phyloP scores from a whole-genome alignment of 148 eudicot genomes.

The Drosera capensis region DNA sequence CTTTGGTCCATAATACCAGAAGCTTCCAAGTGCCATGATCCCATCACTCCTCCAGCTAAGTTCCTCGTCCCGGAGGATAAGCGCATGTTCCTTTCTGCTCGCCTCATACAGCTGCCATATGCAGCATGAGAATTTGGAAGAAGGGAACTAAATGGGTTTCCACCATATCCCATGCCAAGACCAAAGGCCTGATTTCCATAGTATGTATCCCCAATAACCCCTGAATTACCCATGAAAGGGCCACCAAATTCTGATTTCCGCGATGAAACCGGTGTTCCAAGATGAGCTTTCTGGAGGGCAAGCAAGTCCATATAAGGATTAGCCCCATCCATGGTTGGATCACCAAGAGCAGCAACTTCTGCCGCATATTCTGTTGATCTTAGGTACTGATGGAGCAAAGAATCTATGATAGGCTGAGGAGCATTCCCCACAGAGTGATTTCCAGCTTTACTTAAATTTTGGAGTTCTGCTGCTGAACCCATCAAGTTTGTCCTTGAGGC shows the following conservation, averaged over 20 bases:
- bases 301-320: constrained; percentile 53
- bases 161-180: constrained; percentile 59
- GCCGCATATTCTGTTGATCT: constrained; percentile 50
- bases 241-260: constrained; percentile 61
- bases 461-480: constrained; percentile 46
- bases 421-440: constrained; percentile 24
- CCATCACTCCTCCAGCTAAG: constrained; percentile 42
- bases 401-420: constrained; percentile 41
- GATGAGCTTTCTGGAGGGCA: constrained; percentile 67
- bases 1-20: constrained; percentile 39
- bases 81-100: constrained; percentile 48
- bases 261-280: constrained; percentile 47
- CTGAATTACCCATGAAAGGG: constrained; percentile 32
- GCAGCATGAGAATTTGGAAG: constrained; percentile 66
- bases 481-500: constrained; percentile 43
- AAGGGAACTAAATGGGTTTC: constrained; percentile 51
- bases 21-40: constrained; percentile 52
- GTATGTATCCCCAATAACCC: constrained; percentile 44
- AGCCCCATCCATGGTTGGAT: constrained; percentile 40
- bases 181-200: constrained; percentile 48
- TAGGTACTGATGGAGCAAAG: constrained; percentile 54
- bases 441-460: constrained; percentile 36
- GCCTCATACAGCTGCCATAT: constrained; percentile 50
- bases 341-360: constrained; percentile 46
- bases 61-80: constrained; percentile 57